A percentile compares a stretch with the other conserved stretches of the same genome.
These are phyloP conservation scores for Eucalyptus sp. DNA, from an alignment of 345 rosid species.

Conservation along the genomic window DNA sequence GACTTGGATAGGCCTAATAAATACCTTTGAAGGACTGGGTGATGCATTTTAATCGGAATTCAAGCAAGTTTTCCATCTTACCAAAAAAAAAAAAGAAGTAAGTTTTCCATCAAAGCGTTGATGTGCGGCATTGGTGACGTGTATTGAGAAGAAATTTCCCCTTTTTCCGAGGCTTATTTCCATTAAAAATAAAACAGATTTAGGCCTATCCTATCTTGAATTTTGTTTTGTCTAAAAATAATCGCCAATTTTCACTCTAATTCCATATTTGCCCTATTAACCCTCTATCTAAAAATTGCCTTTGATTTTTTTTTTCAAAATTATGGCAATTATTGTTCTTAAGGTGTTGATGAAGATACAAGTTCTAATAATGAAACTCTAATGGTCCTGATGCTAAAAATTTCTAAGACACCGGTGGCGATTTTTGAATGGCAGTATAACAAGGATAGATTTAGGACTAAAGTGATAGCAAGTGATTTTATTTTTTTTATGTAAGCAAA, in stretches of 20 bases:
- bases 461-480: background rate
- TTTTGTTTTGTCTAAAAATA: background rate
- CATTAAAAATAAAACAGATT: background rate
- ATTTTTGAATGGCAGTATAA: background rate
- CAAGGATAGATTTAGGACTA: background rate
- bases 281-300: background rate
- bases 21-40: background rate
- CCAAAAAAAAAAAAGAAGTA: too few relatives aligned
- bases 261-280: background rate
- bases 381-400: background rate
- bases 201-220: background rate
- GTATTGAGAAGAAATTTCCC: background rate
- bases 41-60: background rate
- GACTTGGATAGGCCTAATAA: background rate
- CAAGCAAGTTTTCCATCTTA: background rate
- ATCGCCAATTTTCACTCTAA: background rate
- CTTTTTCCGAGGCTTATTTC: background rate
- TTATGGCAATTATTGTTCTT: background rate
- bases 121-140: background rate
- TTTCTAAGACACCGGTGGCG: background rate
- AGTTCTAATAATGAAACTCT: fast-evolving
- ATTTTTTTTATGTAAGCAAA: background rate
- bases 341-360: background rate
- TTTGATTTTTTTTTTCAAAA: background rate
- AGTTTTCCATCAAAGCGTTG: background rate